Evolutionary conservation across 225 moss, liverwort and hornwort genomes (phyloP).

Genomic region (Antitrichia curtipendula): DNA sequence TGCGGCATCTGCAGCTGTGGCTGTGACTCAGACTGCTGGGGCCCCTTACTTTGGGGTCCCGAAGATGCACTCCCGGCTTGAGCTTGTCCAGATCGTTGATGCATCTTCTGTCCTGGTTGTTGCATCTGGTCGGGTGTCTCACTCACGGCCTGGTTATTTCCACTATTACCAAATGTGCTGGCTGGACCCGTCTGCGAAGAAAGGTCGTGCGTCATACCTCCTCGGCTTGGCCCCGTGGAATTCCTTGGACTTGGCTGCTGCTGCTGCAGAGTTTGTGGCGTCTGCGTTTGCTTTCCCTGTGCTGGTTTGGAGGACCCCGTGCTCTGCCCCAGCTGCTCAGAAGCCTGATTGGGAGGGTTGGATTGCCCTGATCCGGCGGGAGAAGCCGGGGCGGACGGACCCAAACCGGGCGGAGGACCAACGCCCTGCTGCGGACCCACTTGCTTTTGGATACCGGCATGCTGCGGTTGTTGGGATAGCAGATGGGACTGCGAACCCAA

Average conservation of each 20-base stretch:
- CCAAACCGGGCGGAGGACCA: not conserved
- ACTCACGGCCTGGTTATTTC: not conserved
- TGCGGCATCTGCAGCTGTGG: slow-evolving; percentile 17
- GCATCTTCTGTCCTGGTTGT: slow-evolving; percentile 2
- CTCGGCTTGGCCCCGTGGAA: slow-evolving; percentile 4
- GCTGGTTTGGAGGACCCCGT: slow-evolving; percentile 9
- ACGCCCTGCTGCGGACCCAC: slow-evolving; percentile 1
- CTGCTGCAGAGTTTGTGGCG: not conserved
- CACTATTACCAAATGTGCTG: not conserved
- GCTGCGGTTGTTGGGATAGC: slow-evolving; percentile 10
- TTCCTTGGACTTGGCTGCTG: not conserved
- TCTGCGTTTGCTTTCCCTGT: slow-evolving; percentile 19
- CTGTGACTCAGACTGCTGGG: slow-evolving; percentile 10
- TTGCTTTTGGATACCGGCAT: slow-evolving; percentile 1
- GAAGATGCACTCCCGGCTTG: slow-evolving; percentile 11
- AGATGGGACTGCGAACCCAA: slow-evolving; percentile 11
- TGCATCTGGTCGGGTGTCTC: slow-evolving; percentile 8
- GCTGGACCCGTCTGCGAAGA: slow-evolving; percentile 3
- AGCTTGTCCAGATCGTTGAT: not conserved
- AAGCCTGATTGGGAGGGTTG: not conserved
- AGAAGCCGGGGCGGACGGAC: slow-evolving; percentile 5
- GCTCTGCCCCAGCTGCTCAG: not conserved
- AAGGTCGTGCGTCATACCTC: slow-evolving; percentile 4
- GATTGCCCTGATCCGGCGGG: slow-evolving; percentile 4
- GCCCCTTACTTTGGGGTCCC: slow-evolving; percentile 1